Conservation (phyloP, 345 rosid species). For the Melastoma malabathricum region DNA sequence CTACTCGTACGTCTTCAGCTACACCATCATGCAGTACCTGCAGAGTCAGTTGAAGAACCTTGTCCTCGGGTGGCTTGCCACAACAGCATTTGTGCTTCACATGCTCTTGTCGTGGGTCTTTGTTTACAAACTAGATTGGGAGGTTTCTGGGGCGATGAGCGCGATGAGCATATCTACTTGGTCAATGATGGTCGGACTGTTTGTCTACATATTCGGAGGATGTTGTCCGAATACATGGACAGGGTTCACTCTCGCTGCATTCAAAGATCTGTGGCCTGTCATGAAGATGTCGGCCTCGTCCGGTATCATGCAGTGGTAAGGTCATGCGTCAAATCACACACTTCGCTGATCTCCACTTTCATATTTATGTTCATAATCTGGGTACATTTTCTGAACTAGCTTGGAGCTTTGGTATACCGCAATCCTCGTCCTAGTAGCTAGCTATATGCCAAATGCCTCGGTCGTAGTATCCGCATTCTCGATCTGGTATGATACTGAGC, state of each 20-base stretch:
- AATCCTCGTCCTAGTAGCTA: conserved; percentile 18
- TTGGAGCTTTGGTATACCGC: conserved; percentile 18
- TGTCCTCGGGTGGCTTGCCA: conserved; percentile 7
- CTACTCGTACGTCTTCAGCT: conserved; percentile 5
- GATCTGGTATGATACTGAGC: conserved; percentile 14
- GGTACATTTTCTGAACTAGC: no score
- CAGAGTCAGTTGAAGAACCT: conserved; percentile 13
- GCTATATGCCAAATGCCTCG: conserved; percentile 25
- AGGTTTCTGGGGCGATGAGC: background rate
- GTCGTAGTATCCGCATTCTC: conserved; percentile 26
- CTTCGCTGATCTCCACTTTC: no score
- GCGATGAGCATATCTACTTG: no score
- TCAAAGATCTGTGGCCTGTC: no score
- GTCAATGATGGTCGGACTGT: no score
- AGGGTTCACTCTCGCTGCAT: no score
- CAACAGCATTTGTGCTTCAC: conserved; percentile 6
- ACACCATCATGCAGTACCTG: conserved; percentile 9
- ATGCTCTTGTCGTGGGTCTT: conserved; percentile 15
- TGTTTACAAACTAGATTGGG: conserved; percentile 10
- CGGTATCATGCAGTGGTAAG: no score
- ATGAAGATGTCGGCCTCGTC: no score
- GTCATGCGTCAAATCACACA: no score
- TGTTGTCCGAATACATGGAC: no score
- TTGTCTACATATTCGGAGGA: no score
- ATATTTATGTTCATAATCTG: no score